These are phyloP conservation scores for Aspergillus egyptiacus DNA, from an alignment of 495 filamentous ascomycete species.

Conservation along the genomic window DNA sequence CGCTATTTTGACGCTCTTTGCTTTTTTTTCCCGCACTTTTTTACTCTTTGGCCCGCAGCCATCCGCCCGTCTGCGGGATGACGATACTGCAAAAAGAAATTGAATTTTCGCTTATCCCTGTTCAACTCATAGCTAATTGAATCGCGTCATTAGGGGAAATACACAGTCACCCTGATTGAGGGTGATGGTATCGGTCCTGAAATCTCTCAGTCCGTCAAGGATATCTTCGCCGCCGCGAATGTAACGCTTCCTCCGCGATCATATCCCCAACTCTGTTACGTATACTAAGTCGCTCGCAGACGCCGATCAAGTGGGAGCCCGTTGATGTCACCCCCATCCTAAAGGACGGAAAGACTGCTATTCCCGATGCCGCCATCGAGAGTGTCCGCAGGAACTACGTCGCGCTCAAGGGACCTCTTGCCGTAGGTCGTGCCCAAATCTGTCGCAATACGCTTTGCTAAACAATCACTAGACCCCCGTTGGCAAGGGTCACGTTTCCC, in stretches of 20 bases:
- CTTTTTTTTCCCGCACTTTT: constrained; percentile 11
- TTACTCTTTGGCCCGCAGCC: constrained; percentile 19
- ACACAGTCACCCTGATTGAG: constrained; percentile 93
- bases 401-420: constrained; percentile 93
- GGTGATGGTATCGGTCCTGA: constrained; percentile 98
- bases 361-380: constrained; percentile 82
- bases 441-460: constrained; percentile 16
- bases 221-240: constrained; percentile 93
- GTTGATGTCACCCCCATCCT: constrained; percentile 90
- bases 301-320: constrained; percentile 91
- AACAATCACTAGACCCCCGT: constrained; percentile 69
- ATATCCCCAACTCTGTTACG: constrained; percentile 8
- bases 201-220: constrained; percentile 94
- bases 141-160: constrained; percentile 64
- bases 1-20: constrained; percentile 17
- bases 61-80: constrained; percentile 10
- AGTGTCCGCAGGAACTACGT: constrained; percentile 90
- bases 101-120: neutral
- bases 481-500: constrained; percentile 97
- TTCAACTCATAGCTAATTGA: neutral
- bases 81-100: neutral
- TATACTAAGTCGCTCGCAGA: constrained; percentile 52
- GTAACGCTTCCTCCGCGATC: constrained; percentile 41
- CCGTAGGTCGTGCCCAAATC: constrained; percentile 52
- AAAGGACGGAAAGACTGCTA: constrained; percentile 88